Base-by-base conservation (phyloP, 1,139 yeast genomes). In the Hansenula sp. region DNA sequence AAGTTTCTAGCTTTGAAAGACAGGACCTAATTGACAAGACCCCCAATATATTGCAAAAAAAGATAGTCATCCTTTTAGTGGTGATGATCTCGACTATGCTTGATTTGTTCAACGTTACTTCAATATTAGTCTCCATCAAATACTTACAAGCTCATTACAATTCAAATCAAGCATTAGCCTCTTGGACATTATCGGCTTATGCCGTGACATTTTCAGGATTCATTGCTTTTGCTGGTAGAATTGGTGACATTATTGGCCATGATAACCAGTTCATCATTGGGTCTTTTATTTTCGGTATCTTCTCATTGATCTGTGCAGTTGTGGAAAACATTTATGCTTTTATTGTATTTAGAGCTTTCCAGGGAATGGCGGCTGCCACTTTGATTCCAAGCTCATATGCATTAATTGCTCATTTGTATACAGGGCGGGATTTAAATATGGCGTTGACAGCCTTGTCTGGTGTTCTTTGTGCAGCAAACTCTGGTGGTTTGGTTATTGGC, bases 131-230 rank as follows among this genome's bases (percentile, higher is more conserved):
- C 17, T 30, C 32, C 9, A n/a, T 30, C 15, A 30, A n/a, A 30
- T 30, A 30, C 17, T 7, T 30, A 7, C 32, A 30, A 7, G 32
- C 12, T 13, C 17, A 30, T 9, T 30, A 30, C 32, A 41, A 53
- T 41, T 48, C 58, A 8, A 25, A 51, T 13, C 43, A 58, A 17
- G 47, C 63, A 7, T 6, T 30, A n/a, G 65, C 63, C 2, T 51
- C 61, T 30, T 69, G 73, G 73, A 60, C 60, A 1, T 44, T 68
- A 10, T 64, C 72, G 1, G 68, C 67, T 0, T 69, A 68, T 51
- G 62, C 71, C 1, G 45, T 68, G 12, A 66, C 71, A 0, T 50
- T 66, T 25, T 70, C 69, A 5, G 55, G 70, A 0, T 67, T 67
- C 47, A 68, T 68, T 38, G 53, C 68, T 31, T 24, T 69, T 3